Evolutionary conservation across 2,329 filamentous ascomycete genomes (phyloP), one percentile per base, ranked within the genome.

Genomic region (Aureobasidium sp.): DNA sequence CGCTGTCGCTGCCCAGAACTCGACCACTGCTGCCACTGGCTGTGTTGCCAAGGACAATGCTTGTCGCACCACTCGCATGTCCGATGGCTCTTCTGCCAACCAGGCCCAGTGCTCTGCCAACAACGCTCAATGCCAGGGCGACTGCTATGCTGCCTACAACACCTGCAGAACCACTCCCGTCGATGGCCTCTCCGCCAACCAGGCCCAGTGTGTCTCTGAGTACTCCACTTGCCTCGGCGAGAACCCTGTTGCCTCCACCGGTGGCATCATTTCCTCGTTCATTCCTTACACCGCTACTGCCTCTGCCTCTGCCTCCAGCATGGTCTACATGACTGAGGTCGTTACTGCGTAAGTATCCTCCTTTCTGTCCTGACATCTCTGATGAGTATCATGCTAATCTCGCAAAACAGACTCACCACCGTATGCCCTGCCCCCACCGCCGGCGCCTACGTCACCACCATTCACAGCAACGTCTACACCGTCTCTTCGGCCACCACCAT

Each of bases 361-460:
- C 24, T 24, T 24, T 24, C 2, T 24, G 24, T 24, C 24, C 24
- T 4, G 24, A 24, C 24, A 24, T 3, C 8, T 22, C 29, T 9
- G 17, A 2, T 15, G 15, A 8, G 11, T 12, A 33, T 12, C 39
- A 27, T 44, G 5, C 27, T 42, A 15, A 78, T 85, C 67, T 82
- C 90, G 66, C 85, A 84, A 4, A 8, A 7, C 63, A 75, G 78
- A 63, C 83, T 66, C 79, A 85, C 82, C 76, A 91, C 87, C 72
- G 89, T 81, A 84, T 91, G 88, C 84, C 86, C 88, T 24, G 79
- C 64, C 67, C 74, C 87, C 67, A 90, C 87, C 69, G 75, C 78
- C 69, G 76, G 90, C 75, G 11, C 42, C 33, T 59, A 59, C 56
- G 17, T 19, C 12, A 57, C 53, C 37, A 82, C 81, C 70, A 79